Percentiles rank a stretch among this genome's conserved stretches.
Conservation (phyloP, 345 rosid species). For the Durio zibethinus region DNA sequence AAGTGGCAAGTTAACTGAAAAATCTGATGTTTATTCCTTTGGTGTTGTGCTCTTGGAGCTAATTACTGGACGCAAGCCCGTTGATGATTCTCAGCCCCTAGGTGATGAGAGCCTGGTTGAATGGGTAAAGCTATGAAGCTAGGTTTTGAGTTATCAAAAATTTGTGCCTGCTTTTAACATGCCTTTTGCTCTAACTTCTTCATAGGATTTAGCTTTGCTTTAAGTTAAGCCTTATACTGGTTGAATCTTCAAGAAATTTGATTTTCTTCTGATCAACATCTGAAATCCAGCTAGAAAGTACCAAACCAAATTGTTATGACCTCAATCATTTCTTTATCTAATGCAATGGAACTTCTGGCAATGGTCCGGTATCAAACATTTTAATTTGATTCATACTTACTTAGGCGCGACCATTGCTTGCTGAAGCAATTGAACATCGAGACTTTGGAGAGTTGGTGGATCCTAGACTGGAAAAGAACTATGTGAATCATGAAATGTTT, state of each 20-base stretch:
- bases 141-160: not conserved
- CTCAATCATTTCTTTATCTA: not conserved
- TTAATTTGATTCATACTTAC: conserved; percentile 1
- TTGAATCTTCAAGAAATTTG: not conserved
- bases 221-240: not conserved
- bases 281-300: not conserved
- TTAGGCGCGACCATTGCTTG: conserved; percentile 88
- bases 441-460: conserved; percentile 67
- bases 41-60: conserved; percentile 96
- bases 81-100: conserved; percentile 81
- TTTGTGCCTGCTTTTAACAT: not conserved
- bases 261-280: conserved; percentile 5
- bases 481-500: conserved; percentile 67
- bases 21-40: conserved; percentile 91
- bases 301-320: not conserved
- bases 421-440: conserved; percentile 72
- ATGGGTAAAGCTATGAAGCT: conserved; percentile 56
- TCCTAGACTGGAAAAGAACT: conserved; percentile 60
- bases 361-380: not conserved
- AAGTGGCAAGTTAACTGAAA: conserved; percentile 92
- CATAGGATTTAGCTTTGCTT: not conserved
- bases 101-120: conserved; percentile 99
- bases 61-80: conserved; percentile 95
- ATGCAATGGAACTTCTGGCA: not conserved
- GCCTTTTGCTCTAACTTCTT: not conserved